Conservation (phyloP, 345 rosid species). For the Populus alba region DNA sequence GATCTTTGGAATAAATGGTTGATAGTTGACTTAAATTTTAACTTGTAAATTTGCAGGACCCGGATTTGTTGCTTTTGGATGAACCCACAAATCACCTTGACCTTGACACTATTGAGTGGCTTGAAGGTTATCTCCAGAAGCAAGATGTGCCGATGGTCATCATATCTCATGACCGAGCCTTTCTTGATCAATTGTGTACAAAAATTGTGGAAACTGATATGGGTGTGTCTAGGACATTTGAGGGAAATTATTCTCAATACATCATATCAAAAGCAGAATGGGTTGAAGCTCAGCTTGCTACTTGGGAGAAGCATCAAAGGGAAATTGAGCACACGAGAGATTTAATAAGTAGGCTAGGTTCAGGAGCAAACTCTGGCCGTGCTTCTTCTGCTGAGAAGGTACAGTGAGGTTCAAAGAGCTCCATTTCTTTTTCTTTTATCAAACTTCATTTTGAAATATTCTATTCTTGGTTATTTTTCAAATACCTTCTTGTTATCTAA, state of each 20-base stretch:
- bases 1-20: not conserved
- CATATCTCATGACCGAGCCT: constrained; percentile 94
- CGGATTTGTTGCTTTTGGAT: constrained; percentile 88
- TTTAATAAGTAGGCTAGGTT: constrained; percentile 70
- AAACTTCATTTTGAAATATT: not conserved
- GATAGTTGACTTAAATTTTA: constrained; percentile 9
- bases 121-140: constrained; percentile 83
- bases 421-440: not conserved
- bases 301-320: constrained; percentile 92
- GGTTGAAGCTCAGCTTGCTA: constrained; percentile 70
- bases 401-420: not conserved
- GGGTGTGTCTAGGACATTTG: constrained; percentile 85
- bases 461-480: not conserved
- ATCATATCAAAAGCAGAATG: constrained; percentile 66
- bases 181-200: constrained; percentile 90
- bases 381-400: constrained; percentile 98
- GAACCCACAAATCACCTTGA: constrained; percentile 98
- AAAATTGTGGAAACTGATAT: constrained; percentile 95
- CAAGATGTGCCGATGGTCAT: constrained; percentile 97
- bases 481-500: not conserved
- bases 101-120: constrained; percentile 96
- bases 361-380: constrained; percentile 87
- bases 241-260: constrained; percentile 88
- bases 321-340: constrained; percentile 80
- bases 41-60: constrained; percentile 52